Evolutionary conservation across 1,284 basidiomycete genomes (phyloP), one percentile per base, ranked within the genome.

Genomic region (Ceratobasidium theobromae): DNA sequence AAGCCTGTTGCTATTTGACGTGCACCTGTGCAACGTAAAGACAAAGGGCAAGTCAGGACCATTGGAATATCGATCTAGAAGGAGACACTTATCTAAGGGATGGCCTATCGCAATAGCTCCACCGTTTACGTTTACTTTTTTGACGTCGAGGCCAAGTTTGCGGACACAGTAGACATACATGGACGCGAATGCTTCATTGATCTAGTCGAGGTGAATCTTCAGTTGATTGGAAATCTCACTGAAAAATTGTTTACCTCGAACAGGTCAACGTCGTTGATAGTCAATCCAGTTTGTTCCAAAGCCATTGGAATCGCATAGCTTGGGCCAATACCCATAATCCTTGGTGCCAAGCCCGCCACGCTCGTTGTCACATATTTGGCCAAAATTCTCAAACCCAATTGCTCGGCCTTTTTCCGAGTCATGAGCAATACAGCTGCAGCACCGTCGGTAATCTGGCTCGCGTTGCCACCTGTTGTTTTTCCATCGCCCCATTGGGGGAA

Each of bases 171-270:
- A 94, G 21, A 94, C 85, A 62, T 86, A 91, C 79, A 93, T 91
- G 0, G 91, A 93, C 8, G 93, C 91, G 72, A 95, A 95, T 0
- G 93, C 93, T 76, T 97, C 94, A 77, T 98, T 98, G 73, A 93
- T 88, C 88, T 91, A 64, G 25, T 3, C 25, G 45, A 35, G 12
- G 23, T 11, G 51, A 12, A 52, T 41, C n/a, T n/a, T n/a, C n/a
- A n/a, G n/a, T n/a, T n/a, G n/a, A n/a, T n/a, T n/a, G n/a, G n/a
- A n/a, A n/a, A n/a, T n/a, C n/a, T n/a, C n/a, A n/a, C n/a, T n/a
- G n/a, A n/a, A n/a, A 25, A 45, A 12, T 12, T 12, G 65, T 77
- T 49, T 70, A 85, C 89, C 82, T 93, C 92, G 71, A 85, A 94
- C 30, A 94, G 73, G 73, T 94, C 91, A 27, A 94, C 86, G 64